A percentile compares a stretch with the other conserved stretches of the same genome.
phyloP scores from a whole-genome alignment of 202 grass and related monocot genomes.

The Panicum virgatum region DNA sequence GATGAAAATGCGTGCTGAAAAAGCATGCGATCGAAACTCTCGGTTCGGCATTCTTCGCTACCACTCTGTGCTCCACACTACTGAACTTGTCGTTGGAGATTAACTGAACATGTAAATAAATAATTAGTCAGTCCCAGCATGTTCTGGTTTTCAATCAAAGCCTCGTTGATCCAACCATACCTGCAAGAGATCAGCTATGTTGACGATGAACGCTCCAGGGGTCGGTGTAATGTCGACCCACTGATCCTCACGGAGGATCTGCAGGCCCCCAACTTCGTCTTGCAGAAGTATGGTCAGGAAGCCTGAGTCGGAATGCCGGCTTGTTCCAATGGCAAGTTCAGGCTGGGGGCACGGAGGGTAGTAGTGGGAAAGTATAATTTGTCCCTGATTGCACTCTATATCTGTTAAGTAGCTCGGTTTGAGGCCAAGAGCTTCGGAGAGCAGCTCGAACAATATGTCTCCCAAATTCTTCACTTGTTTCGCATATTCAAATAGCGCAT shows the following conservation, averaged over 20 bases:
- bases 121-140: background rate
- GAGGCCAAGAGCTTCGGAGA: slow-evolving; percentile 48
- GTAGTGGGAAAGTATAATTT: slow-evolving; percentile 50
- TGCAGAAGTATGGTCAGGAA: slow-evolving; percentile 71
- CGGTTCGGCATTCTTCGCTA: slow-evolving; percentile 32
- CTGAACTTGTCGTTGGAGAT: slow-evolving; percentile 63
- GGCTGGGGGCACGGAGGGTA: slow-evolving; percentile 64
- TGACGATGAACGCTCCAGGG: slow-evolving; percentile 57
- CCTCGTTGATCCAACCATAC: slow-evolving; percentile 7
- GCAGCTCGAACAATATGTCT: slow-evolving; percentile 41
- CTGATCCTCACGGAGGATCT: slow-evolving; percentile 39
- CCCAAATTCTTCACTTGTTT: slow-evolving; percentile 49
- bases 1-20: slow-evolving; percentile 62
- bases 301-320: slow-evolving; percentile 51
- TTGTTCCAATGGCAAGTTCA: slow-evolving; percentile 52
- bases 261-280: slow-evolving; percentile 53
- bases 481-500: slow-evolving; percentile 42
- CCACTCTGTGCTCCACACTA: slow-evolving; percentile 66
- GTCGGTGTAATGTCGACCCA: slow-evolving; percentile 57
- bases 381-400: slow-evolving; percentile 64
- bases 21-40: slow-evolving; percentile 60
- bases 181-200: slow-evolving; percentile 58
- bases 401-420: slow-evolving; percentile 48
- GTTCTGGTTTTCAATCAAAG: background rate
- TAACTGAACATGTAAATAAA: slow-evolving; percentile 31